Percentiles rank a stretch among this genome's conserved stretches.
Evolutionary conservation across 1,284 basidiomycete genomes (phyloP).

Genomic region (Boletellus deceptivus): DNA sequence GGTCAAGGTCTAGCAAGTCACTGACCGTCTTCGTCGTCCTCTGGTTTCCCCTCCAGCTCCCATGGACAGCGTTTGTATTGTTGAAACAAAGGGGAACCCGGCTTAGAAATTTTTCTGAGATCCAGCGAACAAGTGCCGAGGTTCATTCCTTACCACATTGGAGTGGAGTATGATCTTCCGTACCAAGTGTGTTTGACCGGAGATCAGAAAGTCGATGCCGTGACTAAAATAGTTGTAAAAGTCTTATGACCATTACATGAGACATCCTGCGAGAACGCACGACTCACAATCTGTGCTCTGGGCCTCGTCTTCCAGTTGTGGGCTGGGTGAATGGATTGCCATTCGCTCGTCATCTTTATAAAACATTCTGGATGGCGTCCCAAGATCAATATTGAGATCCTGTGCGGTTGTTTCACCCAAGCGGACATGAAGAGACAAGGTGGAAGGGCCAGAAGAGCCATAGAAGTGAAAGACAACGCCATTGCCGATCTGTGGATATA

Average conservation of each 20-base stretch:
- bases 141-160: slow-evolving; percentile 66
- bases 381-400: slow-evolving; percentile 76
- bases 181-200: slow-evolving; percentile 67
- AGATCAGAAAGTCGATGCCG: slow-evolving; percentile 82
- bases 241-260: slow-evolving; percentile 44
- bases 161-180: slow-evolving; percentile 83
- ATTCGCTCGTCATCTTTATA: slow-evolving; percentile 89
- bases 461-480: slow-evolving; percentile 71
- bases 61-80: slow-evolving; percentile 87
- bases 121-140: background rate
- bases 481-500: slow-evolving; percentile 57
- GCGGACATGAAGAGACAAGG: slow-evolving; percentile 54
- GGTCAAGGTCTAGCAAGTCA: slow-evolving; percentile 1
- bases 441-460: slow-evolving; percentile 42
- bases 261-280: background rate
- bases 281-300: slow-evolving; percentile 45
- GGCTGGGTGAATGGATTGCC: slow-evolving; percentile 65
- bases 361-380: slow-evolving; percentile 72
- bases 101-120: slow-evolving; percentile 43
- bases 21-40: slow-evolving; percentile 75
- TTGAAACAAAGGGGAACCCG: slow-evolving; percentile 84
- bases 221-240: slow-evolving; percentile 93
- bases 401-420: slow-evolving; percentile 82
- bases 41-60: slow-evolving; percentile 71
- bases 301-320: slow-evolving; percentile 40